Percentiles rank a stretch among this genome's conserved stretches.
Conservation (phyloP, 129 eudicot species). For the Flaveria ramosissima region DNA sequence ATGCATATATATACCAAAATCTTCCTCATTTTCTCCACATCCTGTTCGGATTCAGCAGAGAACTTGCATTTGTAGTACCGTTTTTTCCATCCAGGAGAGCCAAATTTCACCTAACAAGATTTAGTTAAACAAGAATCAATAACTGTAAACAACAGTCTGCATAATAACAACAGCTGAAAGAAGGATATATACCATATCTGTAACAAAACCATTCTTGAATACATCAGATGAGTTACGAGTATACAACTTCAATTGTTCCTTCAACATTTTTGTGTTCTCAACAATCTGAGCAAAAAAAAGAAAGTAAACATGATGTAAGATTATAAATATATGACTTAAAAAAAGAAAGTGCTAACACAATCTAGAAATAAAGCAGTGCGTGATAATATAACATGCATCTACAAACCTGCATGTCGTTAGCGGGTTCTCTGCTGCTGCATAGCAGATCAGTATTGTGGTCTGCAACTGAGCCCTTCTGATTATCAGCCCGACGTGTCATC, state of each 20-base stretch:
- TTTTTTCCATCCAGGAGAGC: slow-evolving; percentile 46
- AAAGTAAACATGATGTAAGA: background rate
- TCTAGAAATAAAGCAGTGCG: background rate
- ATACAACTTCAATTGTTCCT: slow-evolving; percentile 38
- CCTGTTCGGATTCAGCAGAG: slow-evolving; percentile 31
- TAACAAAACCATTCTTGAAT: slow-evolving; percentile 38
- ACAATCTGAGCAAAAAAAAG: slow-evolving; percentile 27
- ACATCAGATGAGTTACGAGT: slow-evolving; percentile 32
- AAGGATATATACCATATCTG: slow-evolving; percentile 40
- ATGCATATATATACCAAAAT: slow-evolving; percentile 39
- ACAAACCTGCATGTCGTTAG: slow-evolving; percentile 19
- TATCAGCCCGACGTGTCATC: background rate
- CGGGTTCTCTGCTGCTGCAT: background rate
- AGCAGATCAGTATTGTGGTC: background rate
- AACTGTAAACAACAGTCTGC: background rate
- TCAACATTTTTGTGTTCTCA: slow-evolving; percentile 46
- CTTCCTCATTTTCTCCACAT: slow-evolving; percentile 41
- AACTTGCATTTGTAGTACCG: slow-evolving; percentile 60
- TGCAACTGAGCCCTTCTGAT: background rate
- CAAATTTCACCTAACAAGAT: slow-evolving; percentile 49
- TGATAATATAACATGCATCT: background rate
- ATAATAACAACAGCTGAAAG: background rate
- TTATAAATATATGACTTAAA: background rate
- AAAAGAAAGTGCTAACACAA: background rate
- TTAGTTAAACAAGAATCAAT: background rate